These are phyloP conservation scores for Kalmanozyma brasiliensis DNA, from an alignment of 1,284 basidiomycete genomes.

Conservation along the genomic window DNA sequence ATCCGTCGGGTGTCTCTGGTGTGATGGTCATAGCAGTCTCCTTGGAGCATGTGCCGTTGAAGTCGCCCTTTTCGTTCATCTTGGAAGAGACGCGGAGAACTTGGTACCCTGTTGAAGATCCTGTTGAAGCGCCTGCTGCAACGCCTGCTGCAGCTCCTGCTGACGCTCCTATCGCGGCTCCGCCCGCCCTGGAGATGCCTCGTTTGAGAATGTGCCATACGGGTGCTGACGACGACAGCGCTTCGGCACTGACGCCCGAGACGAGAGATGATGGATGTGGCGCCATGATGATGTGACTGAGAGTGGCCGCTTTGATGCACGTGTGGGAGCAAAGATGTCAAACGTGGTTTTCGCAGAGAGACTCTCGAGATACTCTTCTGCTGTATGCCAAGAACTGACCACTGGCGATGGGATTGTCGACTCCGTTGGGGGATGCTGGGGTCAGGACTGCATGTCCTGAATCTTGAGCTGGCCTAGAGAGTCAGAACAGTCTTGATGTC, in stretches of 20 bases:
- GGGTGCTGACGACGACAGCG: slow-evolving; percentile 11
- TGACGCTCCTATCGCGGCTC: no score
- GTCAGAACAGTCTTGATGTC: no score
- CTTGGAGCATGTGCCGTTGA: slow-evolving; percentile 45
- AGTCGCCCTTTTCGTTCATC: slow-evolving; percentile 48
- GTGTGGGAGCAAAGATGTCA: no score
- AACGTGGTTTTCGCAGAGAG: no score
- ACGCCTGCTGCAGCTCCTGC: no score
- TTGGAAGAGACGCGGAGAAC: slow-evolving; percentile 30
- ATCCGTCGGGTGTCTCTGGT: slow-evolving; percentile 46
- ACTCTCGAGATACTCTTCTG: no score
- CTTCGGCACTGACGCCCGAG: slow-evolving; percentile 13
- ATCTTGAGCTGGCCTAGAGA: no score
- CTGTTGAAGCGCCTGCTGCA: no score
- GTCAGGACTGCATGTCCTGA: no score
- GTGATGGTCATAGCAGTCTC: slow-evolving; percentile 42
- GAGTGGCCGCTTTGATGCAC: not conserved
- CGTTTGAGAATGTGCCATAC: slow-evolving; percentile 18
- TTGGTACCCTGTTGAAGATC: slow-evolving; percentile 14
- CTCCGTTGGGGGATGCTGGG: no score
- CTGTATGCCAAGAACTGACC: no score
- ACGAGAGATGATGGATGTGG: slow-evolving; percentile 6
- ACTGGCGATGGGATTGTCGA: no score
- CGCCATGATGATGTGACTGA: slow-evolving; percentile 12
- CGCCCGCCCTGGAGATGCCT: slow-evolving; percentile 2